Percentiles rank a stretch among this genome's conserved stretches.
Conservation (phyloP, 1,284 basidiomycete genomes). For the Cronartium quercuum region DNA sequence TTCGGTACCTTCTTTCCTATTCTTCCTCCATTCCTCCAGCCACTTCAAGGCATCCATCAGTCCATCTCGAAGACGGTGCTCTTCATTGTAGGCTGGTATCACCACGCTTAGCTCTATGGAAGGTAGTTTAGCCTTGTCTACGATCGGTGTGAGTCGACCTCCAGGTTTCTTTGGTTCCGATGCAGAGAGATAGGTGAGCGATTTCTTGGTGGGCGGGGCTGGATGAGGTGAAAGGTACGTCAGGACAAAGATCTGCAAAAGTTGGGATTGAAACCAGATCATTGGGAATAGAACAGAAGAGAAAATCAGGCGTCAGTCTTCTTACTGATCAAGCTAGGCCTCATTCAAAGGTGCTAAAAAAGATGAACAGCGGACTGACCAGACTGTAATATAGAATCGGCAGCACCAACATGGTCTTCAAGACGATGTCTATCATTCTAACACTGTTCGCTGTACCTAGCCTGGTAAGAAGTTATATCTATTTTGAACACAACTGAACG, state of each 20-base stretch:
- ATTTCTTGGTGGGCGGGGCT: neutral
- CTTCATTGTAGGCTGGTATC: conserved; percentile 87
- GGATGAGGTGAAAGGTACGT: neutral
- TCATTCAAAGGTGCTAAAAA: too few species aligned
- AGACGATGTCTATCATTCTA: neutral
- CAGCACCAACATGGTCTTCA: neutral
- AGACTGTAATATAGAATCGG: neutral
- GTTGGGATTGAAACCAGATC: neutral
- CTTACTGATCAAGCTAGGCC: too few species aligned
- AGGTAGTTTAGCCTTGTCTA: conserved; percentile 52
- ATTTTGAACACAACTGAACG: too few species aligned
- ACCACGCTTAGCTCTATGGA: conserved; percentile 61
- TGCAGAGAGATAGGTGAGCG: conserved; percentile 52
- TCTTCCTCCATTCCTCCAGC: conserved; percentile 45
- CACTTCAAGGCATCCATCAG: conserved; percentile 61
- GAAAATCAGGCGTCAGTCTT: too few species aligned
- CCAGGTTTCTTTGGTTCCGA: conserved; percentile 54
- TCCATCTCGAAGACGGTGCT: conserved; percentile 70
- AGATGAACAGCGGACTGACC: neutral
- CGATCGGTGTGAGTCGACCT: conserved; percentile 41
- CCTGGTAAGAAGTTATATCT: too few species aligned
- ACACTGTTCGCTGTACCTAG: too few species aligned
- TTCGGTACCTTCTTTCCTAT: conserved; percentile 17
- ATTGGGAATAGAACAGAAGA: too few species aligned
- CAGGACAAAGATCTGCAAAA: neutral